phyloP scores from a whole-genome alignment of 495 filamentous ascomycete genomes.

The Xylaria curta region DNA sequence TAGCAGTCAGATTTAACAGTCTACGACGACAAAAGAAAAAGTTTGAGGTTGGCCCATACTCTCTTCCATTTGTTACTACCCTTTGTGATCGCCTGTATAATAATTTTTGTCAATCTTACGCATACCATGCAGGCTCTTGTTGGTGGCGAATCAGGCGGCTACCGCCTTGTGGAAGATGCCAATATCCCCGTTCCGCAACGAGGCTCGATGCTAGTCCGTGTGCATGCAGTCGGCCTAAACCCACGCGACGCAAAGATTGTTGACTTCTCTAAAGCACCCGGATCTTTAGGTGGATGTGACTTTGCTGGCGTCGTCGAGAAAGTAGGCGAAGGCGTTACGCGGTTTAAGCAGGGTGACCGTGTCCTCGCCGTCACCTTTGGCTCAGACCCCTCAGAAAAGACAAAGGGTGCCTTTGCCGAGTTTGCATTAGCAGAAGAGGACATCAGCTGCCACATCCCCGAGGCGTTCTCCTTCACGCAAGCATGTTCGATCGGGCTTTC shows the following conservation, averaged over 20 bases:
- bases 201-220: slow-evolving; percentile 11
- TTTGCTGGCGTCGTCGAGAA: slow-evolving; percentile 43
- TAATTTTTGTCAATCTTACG: not conserved
- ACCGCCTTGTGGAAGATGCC: not conserved
- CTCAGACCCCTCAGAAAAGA: slow-evolving; percentile 26
- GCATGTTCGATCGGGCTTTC: slow-evolving; percentile 20
- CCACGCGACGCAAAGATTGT: slow-evolving; percentile 65
- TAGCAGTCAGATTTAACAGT: not conserved
- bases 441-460: slow-evolving; percentile 30
- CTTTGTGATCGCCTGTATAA: not conserved
- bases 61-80: not conserved
- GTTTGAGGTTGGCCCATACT: not conserved
- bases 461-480: slow-evolving; percentile 36
- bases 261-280: slow-evolving; percentile 31
- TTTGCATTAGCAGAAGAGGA: slow-evolving; percentile 34
- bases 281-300: slow-evolving; percentile 39
- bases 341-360: slow-evolving; percentile 39
- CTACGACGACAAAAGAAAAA: not conserved
- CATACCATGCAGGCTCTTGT: slow-evolving; percentile 11
- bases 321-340: slow-evolving; percentile 38
- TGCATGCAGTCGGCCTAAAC: slow-evolving; percentile 48
- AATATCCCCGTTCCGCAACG: not conserved
- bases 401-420: slow-evolving; percentile 46
- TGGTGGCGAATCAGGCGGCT: slow-evolving; percentile 6
- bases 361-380: slow-evolving; percentile 45